A percentile compares a stretch with the other conserved stretches of the same genome.
phyloP scores from a whole-genome alignment of 108 stramenopile genomes.

The Aurantiochytrium sp. region DNA sequence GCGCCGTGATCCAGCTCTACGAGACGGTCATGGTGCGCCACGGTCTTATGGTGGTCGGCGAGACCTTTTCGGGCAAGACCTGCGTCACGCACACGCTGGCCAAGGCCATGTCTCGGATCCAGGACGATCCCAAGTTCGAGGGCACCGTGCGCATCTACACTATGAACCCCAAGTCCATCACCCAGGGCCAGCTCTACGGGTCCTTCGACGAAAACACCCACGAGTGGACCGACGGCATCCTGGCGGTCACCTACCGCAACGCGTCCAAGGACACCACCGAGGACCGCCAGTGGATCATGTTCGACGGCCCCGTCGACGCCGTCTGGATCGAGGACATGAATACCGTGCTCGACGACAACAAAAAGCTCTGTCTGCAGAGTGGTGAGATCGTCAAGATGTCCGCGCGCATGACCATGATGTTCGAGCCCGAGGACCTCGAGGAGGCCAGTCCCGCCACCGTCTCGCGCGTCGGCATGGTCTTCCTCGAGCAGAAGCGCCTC shows the following conservation, averaged over 20 bases:
- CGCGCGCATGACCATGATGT: slow-evolving; percentile 67
- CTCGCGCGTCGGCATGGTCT: slow-evolving; percentile 65
- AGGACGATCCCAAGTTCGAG: slow-evolving; percentile 37
- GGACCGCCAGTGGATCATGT: slow-evolving; percentile 61
- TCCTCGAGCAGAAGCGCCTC: slow-evolving; percentile 58
- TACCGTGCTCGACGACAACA: slow-evolving; percentile 68
- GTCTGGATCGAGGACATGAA: slow-evolving; percentile 73
- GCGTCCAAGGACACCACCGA: slow-evolving; percentile 49
- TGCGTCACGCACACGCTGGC: slow-evolving; percentile 57
- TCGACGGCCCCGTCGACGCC: slow-evolving; percentile 66
- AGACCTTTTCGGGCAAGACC: slow-evolving; percentile 65
- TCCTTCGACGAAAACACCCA: slow-evolving; percentile 63
- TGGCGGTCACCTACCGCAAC: slow-evolving; percentile 60
- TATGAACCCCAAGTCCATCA: slow-evolving; percentile 64
- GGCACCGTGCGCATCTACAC: slow-evolving; percentile 50
- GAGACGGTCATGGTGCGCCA: slow-evolving; percentile 67
- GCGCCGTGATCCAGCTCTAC: slow-evolving; percentile 61
- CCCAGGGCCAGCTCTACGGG: slow-evolving; percentile 59
- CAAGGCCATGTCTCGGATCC: slow-evolving; percentile 54
- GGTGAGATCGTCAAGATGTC: slow-evolving; percentile 69
- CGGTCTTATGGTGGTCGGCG: slow-evolving; percentile 68
- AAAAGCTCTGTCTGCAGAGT: slow-evolving; percentile 60
- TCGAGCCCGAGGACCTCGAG: slow-evolving; percentile 65
- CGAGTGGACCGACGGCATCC: slow-evolving; percentile 62
- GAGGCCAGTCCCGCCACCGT: slow-evolving; percentile 65